Evolutionary conservation across 352 stramenopile species (phyloP).

Genomic region (Stramenopiles sp.): DNA sequence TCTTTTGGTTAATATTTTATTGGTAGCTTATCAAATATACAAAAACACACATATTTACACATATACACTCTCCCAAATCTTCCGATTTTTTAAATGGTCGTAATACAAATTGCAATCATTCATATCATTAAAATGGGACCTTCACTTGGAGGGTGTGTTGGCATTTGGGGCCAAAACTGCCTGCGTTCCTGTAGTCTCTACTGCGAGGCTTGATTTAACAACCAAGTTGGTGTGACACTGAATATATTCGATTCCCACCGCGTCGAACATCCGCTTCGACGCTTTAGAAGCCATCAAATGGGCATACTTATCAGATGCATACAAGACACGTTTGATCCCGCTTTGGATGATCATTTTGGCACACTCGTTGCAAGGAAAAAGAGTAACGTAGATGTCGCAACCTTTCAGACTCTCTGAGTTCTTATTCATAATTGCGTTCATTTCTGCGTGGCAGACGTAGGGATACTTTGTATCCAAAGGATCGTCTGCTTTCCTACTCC

Average conservation of each 20-base stretch:
- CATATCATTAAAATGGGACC: too few relatives aligned
- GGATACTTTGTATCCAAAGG: constrained; percentile 79
- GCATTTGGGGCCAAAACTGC: too few relatives aligned
- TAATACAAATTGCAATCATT: too few relatives aligned
- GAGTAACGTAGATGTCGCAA: constrained; percentile 87
- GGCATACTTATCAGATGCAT: constrained; percentile 85
- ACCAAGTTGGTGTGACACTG: too few relatives aligned
- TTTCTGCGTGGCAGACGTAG: constrained; percentile 95
- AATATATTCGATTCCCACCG: constrained; percentile 55
- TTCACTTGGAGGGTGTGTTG: too few relatives aligned
- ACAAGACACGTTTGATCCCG: constrained; percentile 83
- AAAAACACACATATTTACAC: too few relatives aligned
- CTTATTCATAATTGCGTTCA: constrained; percentile 98
- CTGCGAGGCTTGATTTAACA: too few relatives aligned
- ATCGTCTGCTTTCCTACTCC: constrained; percentile 49
- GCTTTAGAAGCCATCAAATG: constrained; percentile 59
- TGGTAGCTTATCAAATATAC: too few relatives aligned
- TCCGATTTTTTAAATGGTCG: too few relatives aligned
- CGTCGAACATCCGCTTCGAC: constrained; percentile 56
- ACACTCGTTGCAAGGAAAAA: constrained; percentile 98
- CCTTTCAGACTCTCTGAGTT: constrained; percentile 74
- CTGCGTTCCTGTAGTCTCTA: too few relatives aligned
- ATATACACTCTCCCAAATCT: too few relatives aligned
- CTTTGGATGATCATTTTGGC: constrained; percentile 97
- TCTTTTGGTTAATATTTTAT: too few relatives aligned